Percentiles rank a stretch among this genome's conserved stretches.
These are phyloP conservation scores for Fusarium multiceps DNA, from an alignment of 2,329 filamentous ascomycete genomes.

Conservation along the genomic window DNA sequence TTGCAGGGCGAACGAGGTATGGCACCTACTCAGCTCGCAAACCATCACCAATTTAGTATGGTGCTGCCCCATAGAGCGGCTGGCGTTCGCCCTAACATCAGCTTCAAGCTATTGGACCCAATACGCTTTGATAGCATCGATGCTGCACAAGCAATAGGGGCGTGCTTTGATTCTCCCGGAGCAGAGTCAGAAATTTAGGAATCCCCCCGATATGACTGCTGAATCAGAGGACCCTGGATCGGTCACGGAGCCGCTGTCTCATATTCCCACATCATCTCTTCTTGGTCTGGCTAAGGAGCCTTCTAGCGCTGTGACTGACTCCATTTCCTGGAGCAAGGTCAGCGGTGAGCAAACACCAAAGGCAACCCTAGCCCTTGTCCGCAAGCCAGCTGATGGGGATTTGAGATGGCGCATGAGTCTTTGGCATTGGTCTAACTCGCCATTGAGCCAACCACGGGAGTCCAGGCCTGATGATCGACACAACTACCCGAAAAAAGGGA, in stretches of 20 bases:
- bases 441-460: slow-evolving; percentile 21
- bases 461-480: slow-evolving; percentile 37
- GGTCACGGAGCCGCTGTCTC: slow-evolving; percentile 31
- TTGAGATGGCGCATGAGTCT: slow-evolving; percentile 28
- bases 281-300: not conserved
- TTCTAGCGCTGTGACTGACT: slow-evolving; percentile 25
- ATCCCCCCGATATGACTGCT: slow-evolving; percentile 10
- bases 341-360: slow-evolving; percentile 19
- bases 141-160: slow-evolving; percentile 19
- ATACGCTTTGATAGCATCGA: slow-evolving; percentile 9
- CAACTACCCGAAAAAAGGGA: slow-evolving; percentile 20
- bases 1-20: not conserved
- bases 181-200: slow-evolving; percentile 4
- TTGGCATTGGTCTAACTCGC: slow-evolving; percentile 14
- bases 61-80: slow-evolving; percentile 18
- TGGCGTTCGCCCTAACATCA: slow-evolving; percentile 22
- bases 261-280: slow-evolving; percentile 13
- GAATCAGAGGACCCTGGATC: slow-evolving; percentile 26
- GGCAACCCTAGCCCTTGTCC: slow-evolving; percentile 1
- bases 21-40: slow-evolving; percentile 20
- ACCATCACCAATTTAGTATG: slow-evolving; percentile 23
- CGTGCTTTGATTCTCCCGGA: slow-evolving; percentile 21
- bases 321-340: slow-evolving; percentile 6
- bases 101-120: not conserved
- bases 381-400: slow-evolving; percentile 15